Percentiles rank a stretch among this genome's conserved stretches.
Evolutionary conservation across 2,329 filamentous ascomycete species (phyloP).

Genomic region (Talaromyces albobiverticillius): DNA sequence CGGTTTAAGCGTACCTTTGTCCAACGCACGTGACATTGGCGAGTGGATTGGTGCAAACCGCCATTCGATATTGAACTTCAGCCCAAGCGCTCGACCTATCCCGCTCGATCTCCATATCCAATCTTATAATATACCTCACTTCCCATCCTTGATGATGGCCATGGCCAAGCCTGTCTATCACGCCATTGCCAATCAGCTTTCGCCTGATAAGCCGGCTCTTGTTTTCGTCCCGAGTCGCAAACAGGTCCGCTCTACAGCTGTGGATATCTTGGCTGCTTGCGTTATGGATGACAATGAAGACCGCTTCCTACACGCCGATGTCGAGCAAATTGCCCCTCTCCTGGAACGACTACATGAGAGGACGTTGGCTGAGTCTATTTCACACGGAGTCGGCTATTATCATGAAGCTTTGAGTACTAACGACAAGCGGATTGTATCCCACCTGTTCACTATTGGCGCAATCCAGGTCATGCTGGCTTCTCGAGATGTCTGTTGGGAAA

Average conservation of each 20-base stretch:
- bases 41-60: constrained; percentile 98
- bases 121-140: constrained; percentile 92
- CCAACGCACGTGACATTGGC: constrained; percentile 85
- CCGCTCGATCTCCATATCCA: constrained; percentile 93
- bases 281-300: constrained; percentile 88
- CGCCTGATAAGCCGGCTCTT: constrained; percentile 82
- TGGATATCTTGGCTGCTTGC: constrained; percentile 84
- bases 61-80: constrained; percentile 99
- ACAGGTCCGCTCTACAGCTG: constrained; percentile 81
- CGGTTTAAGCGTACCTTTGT: constrained; percentile 84
- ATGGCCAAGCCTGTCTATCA: constrained; percentile 95
- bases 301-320: constrained; percentile 82
- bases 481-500: constrained; percentile 93
- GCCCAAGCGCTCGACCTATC: constrained; percentile 81
- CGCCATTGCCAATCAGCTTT: constrained; percentile 76
- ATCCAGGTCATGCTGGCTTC: constrained; percentile 81
- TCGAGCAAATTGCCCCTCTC: constrained; percentile 77
- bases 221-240: constrained; percentile 92
- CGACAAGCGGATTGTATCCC: constrained; percentile 90
- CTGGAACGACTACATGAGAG: constrained; percentile 81
- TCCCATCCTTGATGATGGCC: constrained; percentile 95
- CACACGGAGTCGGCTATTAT: constrained; percentile 94
- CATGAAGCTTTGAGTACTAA: constrained; percentile 87
- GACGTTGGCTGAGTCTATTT: constrained; percentile 81
- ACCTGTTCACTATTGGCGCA: constrained; percentile 84